Base-by-base conservation (phyloP, 1,284 basidiomycete species). In the Sparassis latifolia region DNA sequence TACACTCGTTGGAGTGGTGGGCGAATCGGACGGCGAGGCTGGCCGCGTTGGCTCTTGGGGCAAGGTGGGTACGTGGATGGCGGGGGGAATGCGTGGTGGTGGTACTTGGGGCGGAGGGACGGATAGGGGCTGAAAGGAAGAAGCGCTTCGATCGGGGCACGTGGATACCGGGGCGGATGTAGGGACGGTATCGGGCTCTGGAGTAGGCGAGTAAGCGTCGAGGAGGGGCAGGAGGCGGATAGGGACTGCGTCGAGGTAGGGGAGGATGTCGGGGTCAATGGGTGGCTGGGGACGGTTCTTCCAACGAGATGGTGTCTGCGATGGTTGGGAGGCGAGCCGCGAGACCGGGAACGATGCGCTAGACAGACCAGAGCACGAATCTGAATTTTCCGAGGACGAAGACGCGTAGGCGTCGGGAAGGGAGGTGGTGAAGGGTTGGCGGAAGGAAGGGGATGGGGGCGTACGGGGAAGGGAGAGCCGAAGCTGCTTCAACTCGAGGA, bases 401-500 rank as follows among this genome's bases (percentile, higher is more conserved):
- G 54, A 59, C 62, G 4, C 60, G 56, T 38, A 57, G 59, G 41
- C 57, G 58, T 32, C 54, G 55, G 43, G 55, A 51, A 7, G 59
- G 55, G 5, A 29, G n/a, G 60, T 60, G n/a, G 60, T 62, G 54
- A 60, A 66, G 2, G 62, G 59, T 43, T 59, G 58, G 44, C 62
- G 62, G 32, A 53, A 55, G 40, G 55, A 53, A 20, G 59, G 55
- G 2, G 55, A 59, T 33, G 66, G 62, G 3, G 62, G 41, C 12
- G 65, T 58, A 41, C 61, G 64, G 10, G 69, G 69, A 39, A 69
- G 62, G 31, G 62, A 62, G n/a, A 66, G 58, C 44, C 66, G 64
- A 31, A 70, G 65, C 53, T 67, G 62, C 51, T 69, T 70, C 31
- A 70, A 64, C 56, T 70, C 69, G 45, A 70, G 66, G 47, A 69